Conservation (phyloP, 148 eudicot species). For the Dysphania ambrosioides region DNA sequence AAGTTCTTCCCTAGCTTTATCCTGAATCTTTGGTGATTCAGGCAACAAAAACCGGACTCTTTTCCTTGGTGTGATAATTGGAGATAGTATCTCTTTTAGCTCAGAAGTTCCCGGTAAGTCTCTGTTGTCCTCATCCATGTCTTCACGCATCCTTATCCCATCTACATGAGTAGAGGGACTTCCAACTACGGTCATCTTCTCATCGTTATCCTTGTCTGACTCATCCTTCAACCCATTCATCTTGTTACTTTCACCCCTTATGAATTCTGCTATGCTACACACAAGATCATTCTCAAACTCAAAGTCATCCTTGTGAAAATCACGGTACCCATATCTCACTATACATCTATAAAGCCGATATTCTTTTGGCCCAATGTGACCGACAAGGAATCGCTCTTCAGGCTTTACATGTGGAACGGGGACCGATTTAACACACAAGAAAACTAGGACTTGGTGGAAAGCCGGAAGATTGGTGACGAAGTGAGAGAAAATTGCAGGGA, state of each 20-base stretch:
- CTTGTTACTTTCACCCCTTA: constrained; percentile 41
- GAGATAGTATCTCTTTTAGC: constrained; percentile 42
- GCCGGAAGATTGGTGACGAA: constrained; percentile 97
- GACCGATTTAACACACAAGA: constrained; percentile 76
- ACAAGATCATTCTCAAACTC: constrained; percentile 84
- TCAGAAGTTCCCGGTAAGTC: constrained; percentile 40
- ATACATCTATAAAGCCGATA: constrained; percentile 56
- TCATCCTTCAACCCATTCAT: constrained; percentile 25
- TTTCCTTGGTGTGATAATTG: constrained; percentile 38
- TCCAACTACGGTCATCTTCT: constrained; percentile 76
- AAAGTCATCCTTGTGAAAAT: constrained; percentile 75
- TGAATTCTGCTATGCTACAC: constrained; percentile 75
- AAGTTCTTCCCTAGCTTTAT: constrained; percentile 51
- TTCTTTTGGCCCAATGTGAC: constrained; percentile 75
- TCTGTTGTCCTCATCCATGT: constrained; percentile 11
- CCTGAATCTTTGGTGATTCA: constrained; percentile 60
- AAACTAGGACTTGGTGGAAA: constrained; percentile 84
- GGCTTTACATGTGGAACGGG: constrained; percentile 77
- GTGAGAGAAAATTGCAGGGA: constrained; percentile 93
- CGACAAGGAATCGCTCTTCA: constrained; percentile 79
- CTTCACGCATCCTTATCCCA: constrained; percentile 49
- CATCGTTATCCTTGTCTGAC: constrained; percentile 32
- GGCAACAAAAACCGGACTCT: constrained; percentile 74
- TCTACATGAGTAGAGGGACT: constrained; percentile 52
- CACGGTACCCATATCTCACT: constrained; percentile 84